Evolutionary conservation across 306 rosid species (phyloP).

Genomic region (barrel medic (Medicago truncatula)): DNA sequence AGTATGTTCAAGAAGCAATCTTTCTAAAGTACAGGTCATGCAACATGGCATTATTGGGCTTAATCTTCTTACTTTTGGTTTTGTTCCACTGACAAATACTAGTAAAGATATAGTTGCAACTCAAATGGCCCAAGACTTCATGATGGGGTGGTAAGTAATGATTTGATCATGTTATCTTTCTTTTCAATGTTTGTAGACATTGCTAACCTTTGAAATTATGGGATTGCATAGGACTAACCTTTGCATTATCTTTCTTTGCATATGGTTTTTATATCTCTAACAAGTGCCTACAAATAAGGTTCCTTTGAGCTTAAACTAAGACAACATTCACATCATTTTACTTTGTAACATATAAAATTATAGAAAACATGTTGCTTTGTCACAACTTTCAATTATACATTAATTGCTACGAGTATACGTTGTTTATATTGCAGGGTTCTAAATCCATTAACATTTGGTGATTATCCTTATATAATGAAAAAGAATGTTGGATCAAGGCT

Average conservation of each 20-base stretch:
- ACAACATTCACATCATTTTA: no score
- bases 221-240: no score
- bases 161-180: background rate
- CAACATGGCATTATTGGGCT: constrained; percentile 71
- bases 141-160: constrained; percentile 59
- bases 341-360: no score
- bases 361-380: no score
- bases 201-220: no score
- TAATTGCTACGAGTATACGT: no score
- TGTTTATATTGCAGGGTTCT: constrained; percentile 54
- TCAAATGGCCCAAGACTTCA: constrained; percentile 58
- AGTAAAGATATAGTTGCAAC: constrained; percentile 56
- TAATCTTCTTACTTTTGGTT: constrained; percentile 43
- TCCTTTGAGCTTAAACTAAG: no score
- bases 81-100: constrained; percentile 55
- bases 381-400: no score
- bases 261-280: no score
- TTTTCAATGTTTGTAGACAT: background rate
- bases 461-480: constrained; percentile 63
- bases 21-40: constrained; percentile 51
- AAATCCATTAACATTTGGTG: constrained; percentile 67
- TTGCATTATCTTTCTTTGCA: no score
- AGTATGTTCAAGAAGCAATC: background rate
- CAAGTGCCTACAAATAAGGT: no score
- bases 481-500: constrained; percentile 63